A percentile compares a stretch with the other conserved stretches of the same genome.
These are phyloP conservation scores for Orbilia quercus DNA, from an alignment of 2,329 filamentous ascomycete species.

Conservation along the genomic window DNA sequence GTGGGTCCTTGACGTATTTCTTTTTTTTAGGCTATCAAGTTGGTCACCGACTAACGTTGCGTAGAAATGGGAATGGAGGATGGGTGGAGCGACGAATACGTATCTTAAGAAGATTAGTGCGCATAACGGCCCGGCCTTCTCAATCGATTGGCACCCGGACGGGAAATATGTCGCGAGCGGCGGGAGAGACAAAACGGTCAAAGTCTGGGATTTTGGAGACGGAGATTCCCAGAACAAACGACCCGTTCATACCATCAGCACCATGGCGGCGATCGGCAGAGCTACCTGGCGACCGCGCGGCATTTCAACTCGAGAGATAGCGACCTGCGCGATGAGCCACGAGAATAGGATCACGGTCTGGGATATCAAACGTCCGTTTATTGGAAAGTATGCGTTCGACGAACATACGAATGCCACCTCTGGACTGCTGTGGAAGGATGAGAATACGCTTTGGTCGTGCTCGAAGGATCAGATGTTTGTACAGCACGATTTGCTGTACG, in stretches of 20 bases:
- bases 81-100: slow-evolving; percentile 32
- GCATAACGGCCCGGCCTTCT: slow-evolving; percentile 59
- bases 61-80: slow-evolving; percentile 56
- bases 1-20: slow-evolving; percentile 17
- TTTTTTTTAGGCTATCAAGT: slow-evolving; percentile 33
- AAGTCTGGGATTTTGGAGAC: slow-evolving; percentile 73
- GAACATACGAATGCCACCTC: slow-evolving; percentile 71
- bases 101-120: slow-evolving; percentile 58
- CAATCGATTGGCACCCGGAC: slow-evolving; percentile 72
- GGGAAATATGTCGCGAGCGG: slow-evolving; percentile 74
- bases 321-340: slow-evolving; percentile 67
- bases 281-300: slow-evolving; percentile 71
- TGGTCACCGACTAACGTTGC: slow-evolving; percentile 30
- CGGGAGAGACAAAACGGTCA: slow-evolving; percentile 69
- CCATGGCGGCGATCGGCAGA: slow-evolving; percentile 71
- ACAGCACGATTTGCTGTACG: slow-evolving; percentile 74
- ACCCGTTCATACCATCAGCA: slow-evolving; percentile 71
- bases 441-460: slow-evolving; percentile 75
- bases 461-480: slow-evolving; percentile 72
- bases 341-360: slow-evolving; percentile 73
- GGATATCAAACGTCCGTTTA: slow-evolving; percentile 75
- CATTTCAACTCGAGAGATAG: slow-evolving; percentile 68
- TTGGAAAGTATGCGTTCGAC: slow-evolving; percentile 75
- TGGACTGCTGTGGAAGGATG: slow-evolving; percentile 72
- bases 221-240: slow-evolving; percentile 73